Evolutionary conservation across 176 grass and related monocot genomes (phyloP).

Genomic region (Aegilops umbellulata): DNA sequence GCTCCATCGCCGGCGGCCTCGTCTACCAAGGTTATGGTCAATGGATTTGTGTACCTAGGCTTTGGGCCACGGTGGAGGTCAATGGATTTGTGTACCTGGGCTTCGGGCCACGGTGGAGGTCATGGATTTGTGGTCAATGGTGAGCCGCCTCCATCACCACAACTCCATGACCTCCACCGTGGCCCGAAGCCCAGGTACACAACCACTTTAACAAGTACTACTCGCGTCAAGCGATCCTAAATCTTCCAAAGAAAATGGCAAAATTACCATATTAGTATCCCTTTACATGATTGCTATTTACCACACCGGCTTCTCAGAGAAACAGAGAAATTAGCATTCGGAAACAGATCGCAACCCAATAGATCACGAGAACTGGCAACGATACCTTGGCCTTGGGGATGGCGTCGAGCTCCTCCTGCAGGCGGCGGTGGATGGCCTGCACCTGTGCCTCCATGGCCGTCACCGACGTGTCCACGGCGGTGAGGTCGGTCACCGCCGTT

Average conservation of each 20-base stretch:
- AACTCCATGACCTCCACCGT: too few relatives aligned
- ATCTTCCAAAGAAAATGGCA: not conserved
- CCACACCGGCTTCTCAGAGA: not conserved
- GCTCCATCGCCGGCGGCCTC: too few relatives aligned
- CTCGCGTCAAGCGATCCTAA: not conserved
- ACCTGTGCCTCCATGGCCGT: constrained; percentile 83
- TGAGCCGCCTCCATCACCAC: too few relatives aligned
- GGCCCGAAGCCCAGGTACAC: not conserved
- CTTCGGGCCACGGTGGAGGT: too few relatives aligned
- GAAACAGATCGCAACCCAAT: not conserved
- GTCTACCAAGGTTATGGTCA: too few relatives aligned
- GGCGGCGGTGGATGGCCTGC: constrained; percentile 48
- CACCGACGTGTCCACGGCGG: constrained; percentile 55
- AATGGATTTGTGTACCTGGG: too few relatives aligned
- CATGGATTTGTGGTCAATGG: too few relatives aligned
- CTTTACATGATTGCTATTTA: not conserved
- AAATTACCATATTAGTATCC: not conserved
- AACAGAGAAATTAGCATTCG: not conserved
- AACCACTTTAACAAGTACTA: not conserved
- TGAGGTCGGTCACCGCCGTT: constrained; percentile 57
- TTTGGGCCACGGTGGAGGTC: too few relatives aligned
- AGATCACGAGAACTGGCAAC: not conserved
- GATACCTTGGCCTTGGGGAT: constrained; percentile 93
- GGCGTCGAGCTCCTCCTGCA: constrained; percentile 78
- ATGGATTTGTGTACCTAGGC: too few relatives aligned